These are phyloP conservation scores for Fimicolochytrium jonesii DNA, from an alignment of 192 early-diverging fungal species.

Conservation along the genomic window DNA sequence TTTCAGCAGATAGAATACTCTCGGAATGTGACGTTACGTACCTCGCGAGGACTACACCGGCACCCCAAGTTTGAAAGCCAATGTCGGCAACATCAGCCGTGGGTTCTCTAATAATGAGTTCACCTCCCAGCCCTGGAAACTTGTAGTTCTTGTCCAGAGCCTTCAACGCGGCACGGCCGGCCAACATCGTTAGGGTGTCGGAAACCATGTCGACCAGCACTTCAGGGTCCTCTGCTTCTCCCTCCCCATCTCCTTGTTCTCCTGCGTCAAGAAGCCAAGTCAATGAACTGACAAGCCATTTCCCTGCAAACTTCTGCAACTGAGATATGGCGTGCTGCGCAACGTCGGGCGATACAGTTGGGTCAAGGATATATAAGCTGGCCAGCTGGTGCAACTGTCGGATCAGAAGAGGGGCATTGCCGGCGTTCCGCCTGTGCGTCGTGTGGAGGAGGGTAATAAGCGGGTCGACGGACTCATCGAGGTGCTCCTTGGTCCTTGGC, in stretches of 20 bases:
- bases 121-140: background rate
- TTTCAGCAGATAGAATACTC: background rate
- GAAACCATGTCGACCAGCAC: background rate
- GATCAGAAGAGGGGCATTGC: too few relatives aligned
- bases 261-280: background rate
- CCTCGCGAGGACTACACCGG: conserved; percentile 26
- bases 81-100: conserved; percentile 25
- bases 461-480: too few relatives aligned
- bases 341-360: background rate
- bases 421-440: too few relatives aligned
- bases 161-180: conserved; percentile 7
- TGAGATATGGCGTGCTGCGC: background rate
- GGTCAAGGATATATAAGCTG: background rate
- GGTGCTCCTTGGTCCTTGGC: too few relatives aligned
- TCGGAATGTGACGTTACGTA: background rate
- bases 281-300: conserved; percentile 1
- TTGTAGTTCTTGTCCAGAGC: background rate
- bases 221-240: conserved; percentile 5
- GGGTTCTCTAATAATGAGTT: conserved; percentile 10
- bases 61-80: conserved; percentile 39
- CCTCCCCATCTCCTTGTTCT: background rate
- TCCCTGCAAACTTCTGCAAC: background rate
- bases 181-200: background rate
- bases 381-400: background rate
- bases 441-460: too few relatives aligned